These are phyloP conservation scores for Solanum medicagineum DNA, from an alignment of 257 asterid species.

Conservation along the genomic window DNA sequence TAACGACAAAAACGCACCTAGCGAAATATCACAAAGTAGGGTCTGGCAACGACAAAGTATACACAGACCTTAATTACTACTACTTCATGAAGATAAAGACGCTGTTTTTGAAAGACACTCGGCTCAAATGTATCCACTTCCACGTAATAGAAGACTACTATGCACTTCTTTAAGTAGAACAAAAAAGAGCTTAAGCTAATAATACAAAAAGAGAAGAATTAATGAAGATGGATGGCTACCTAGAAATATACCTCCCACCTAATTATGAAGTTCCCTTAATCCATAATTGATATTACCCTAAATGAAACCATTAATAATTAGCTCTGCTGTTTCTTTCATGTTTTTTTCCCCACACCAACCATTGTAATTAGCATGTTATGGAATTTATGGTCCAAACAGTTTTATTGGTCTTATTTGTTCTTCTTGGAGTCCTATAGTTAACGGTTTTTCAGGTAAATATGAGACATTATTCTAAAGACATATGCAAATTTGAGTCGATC, in stretches of 20 bases:
- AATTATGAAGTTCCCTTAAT: conserved; percentile 36
- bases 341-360: conserved; percentile 13
- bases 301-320: conserved; percentile 12
- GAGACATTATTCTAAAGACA: background rate
- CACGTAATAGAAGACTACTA: too few species aligned
- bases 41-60: too few species aligned
- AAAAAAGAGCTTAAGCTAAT: conserved; percentile 16
- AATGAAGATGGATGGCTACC: background rate
- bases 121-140: too few species aligned
- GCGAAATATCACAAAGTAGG: too few species aligned
- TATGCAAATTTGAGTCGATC: background rate
- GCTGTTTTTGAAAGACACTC: too few species aligned
- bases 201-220: conserved; percentile 17
- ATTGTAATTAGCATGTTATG: background rate
- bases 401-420: background rate
- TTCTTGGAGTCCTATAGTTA: background rate
- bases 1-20: too few species aligned
- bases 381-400: conserved; percentile 13
- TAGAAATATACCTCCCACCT: conserved; percentile 49
- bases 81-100: too few species aligned
- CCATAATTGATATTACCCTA: background rate
- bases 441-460: background rate
- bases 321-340: conserved; percentile 53
- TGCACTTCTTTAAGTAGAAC: background rate
- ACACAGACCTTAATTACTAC: too few species aligned